Conservation (phyloP, 768 basidiomycete genomes). For the Lactarius evosmus region DNA sequence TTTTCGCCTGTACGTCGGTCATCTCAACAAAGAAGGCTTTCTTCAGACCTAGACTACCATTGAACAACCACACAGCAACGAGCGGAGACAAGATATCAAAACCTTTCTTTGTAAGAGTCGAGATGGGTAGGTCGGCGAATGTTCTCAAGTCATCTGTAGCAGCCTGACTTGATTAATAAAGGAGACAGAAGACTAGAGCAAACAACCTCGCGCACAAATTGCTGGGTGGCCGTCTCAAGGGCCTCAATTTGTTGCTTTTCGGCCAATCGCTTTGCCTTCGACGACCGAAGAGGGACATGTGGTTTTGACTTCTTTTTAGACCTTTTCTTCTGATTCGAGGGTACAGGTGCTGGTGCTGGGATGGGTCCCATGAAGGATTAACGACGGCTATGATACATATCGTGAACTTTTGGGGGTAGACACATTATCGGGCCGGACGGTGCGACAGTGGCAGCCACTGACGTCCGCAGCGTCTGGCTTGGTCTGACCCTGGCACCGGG, state of each 20-base stretch:
- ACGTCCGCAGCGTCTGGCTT: neutral
- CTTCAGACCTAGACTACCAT: conserved; percentile 62
- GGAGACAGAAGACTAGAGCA: neutral
- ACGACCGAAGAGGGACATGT: conserved; percentile 5
- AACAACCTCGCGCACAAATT: conserved; percentile 23
- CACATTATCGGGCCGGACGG: neutral
- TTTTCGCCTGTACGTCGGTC: conserved; percentile 72
- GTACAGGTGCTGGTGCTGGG: conserved; percentile 12
- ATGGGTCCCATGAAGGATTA: conserved; percentile 18
- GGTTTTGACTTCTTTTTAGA: conserved; percentile 13
- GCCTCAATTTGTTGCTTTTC: conserved; percentile 26
- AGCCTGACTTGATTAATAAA: conserved; percentile 19
- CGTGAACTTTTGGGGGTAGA: too few relatives aligned
- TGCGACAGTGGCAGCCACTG: neutral
- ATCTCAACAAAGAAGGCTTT: conserved; percentile 82
- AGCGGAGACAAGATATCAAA: neutral
- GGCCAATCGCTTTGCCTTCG: conserved; percentile 22
- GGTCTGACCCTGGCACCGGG: neutral
- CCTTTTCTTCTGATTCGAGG: conserved; percentile 14
- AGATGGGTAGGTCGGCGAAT: conserved; percentile 27
- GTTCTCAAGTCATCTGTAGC: conserved; percentile 17
- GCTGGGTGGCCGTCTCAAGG: conserved; percentile 20
- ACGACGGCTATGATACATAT: neutral
- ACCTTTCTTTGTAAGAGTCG: conserved; percentile 28
- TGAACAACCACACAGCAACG: neutral